Evolutionary conservation across 2,329 filamentous ascomycete species (phyloP).

Genomic region (Aspergillus quadricinctus): DNA sequence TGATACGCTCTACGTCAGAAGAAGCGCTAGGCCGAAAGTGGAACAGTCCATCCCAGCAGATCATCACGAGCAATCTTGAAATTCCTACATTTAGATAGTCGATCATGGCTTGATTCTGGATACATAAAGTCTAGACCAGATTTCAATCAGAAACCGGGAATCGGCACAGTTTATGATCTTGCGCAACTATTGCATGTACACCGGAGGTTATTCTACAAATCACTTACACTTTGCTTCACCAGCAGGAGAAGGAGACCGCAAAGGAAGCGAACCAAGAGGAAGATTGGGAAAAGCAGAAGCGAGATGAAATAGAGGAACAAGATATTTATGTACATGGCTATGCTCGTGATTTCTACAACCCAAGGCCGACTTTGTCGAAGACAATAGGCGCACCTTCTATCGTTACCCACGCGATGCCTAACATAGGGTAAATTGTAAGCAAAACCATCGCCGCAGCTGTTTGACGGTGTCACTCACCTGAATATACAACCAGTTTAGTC

Average conservation of each 20-base stretch:
- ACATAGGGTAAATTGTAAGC: conserved; percentile 1
- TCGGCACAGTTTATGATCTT: not conserved
- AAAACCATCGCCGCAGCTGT: not conserved
- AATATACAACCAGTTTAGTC: conserved; percentile 92
- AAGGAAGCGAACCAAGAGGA: not conserved
- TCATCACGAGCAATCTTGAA: not conserved
- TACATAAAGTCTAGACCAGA: not conserved
- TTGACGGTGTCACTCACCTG: conserved; percentile 55
- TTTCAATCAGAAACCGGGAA: not conserved
- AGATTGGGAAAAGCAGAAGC: not conserved
- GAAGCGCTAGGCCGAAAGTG: not conserved
- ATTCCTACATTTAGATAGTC: not conserved
- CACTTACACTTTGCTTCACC: not conserved
- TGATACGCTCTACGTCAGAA: not conserved
- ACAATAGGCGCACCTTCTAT: conserved; percentile 66
- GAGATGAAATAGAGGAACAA: conserved; percentile 1
- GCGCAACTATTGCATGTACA: not conserved
- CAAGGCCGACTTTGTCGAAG: conserved; percentile 6
- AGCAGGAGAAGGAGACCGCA: conserved; percentile 1
- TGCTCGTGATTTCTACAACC: not conserved
- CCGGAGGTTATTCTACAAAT: not conserved
- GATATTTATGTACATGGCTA: not conserved
- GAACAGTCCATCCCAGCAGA: not conserved
- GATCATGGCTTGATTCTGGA: not conserved
- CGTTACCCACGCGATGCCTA: conserved; percentile 79